phyloP scores from a whole-genome alignment of 306 rosid species.

The Quercus parvula region DNA sequence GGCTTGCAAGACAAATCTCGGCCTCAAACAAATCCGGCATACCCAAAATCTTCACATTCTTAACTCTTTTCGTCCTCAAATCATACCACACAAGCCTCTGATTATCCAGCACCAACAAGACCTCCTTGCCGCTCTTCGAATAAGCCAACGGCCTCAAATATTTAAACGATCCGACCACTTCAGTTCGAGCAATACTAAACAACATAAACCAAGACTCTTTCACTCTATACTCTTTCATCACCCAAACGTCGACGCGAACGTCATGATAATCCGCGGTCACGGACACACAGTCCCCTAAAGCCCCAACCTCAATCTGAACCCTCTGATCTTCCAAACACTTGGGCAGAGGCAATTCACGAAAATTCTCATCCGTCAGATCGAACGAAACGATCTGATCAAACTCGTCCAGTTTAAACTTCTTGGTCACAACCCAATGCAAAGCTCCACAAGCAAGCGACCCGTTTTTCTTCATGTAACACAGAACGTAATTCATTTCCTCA shows the following conservation, averaged over 20 bases:
- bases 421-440: slow-evolving; percentile 69
- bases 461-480: slow-evolving; percentile 49
- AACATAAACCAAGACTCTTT: slow-evolving; percentile 56
- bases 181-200: slow-evolving; percentile 24
- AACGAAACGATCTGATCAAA: slow-evolving; percentile 48
- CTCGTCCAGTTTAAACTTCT: slow-evolving; percentile 27
- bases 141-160: slow-evolving; percentile 54
- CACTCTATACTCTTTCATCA: slow-evolving; percentile 50
- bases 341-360: slow-evolving; percentile 55
- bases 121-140: slow-evolving; percentile 31
- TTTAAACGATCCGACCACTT: slow-evolving; percentile 12
- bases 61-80: slow-evolving; percentile 14
- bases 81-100: slow-evolving; percentile 55
- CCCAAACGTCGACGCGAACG: slow-evolving; percentile 50
- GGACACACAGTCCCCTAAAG: slow-evolving; percentile 41
- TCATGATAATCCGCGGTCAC: slow-evolving; percentile 34
- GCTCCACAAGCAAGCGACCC: slow-evolving; percentile 41
- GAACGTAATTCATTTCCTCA: slow-evolving; percentile 43
- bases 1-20: slow-evolving; percentile 42
- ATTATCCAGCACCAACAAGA: slow-evolving; percentile 44
- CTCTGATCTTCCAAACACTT: slow-evolving; percentile 14
- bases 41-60: slow-evolving; percentile 25
- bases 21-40: slow-evolving; percentile 44
- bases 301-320: slow-evolving; percentile 46
- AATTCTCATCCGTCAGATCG: slow-evolving; percentile 32